Conservation (phyloP, 2,329 filamentous ascomycete species). For the Aureobasidium melanogenum region DNA sequence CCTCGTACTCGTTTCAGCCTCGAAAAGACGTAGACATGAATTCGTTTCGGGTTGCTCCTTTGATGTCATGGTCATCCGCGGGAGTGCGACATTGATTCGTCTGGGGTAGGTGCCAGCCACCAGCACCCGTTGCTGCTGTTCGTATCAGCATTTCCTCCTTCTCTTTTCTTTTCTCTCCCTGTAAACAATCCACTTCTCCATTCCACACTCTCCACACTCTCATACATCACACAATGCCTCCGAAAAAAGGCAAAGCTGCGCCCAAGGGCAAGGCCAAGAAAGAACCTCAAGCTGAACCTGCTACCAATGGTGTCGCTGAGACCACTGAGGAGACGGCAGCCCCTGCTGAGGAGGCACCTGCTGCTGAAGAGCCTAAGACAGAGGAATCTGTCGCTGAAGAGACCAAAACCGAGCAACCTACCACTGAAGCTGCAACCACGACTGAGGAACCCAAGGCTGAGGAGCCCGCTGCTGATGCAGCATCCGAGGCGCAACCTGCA, state of each 20-base stretch:
- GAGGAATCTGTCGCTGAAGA: background rate
- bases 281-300: background rate
- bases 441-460: background rate
- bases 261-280: conserved; percentile 9
- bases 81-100: conserved; percentile 3
- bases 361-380: background rate
- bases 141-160: background rate
- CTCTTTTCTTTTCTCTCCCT: background rate
- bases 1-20: background rate
- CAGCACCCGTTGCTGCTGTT: background rate
- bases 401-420: background rate
- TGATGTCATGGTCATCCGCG: background rate
- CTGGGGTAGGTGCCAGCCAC: conserved; percentile 10
- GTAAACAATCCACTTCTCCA: background rate
- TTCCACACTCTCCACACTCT: background rate
- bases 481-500: background rate
- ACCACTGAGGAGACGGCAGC: background rate
- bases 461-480: background rate
- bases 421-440: background rate
- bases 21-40: background rate
- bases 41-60: background rate
- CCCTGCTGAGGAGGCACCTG: background rate
- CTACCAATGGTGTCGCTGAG: background rate
- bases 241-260: conserved; percentile 13
- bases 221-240: conserved; percentile 12